Percentiles rank a stretch among this genome's conserved stretches.
These are phyloP conservation scores for Aspergillus egyptiacus DNA, from an alignment of 495 filamentous ascomycete species.

Conservation along the genomic window DNA sequence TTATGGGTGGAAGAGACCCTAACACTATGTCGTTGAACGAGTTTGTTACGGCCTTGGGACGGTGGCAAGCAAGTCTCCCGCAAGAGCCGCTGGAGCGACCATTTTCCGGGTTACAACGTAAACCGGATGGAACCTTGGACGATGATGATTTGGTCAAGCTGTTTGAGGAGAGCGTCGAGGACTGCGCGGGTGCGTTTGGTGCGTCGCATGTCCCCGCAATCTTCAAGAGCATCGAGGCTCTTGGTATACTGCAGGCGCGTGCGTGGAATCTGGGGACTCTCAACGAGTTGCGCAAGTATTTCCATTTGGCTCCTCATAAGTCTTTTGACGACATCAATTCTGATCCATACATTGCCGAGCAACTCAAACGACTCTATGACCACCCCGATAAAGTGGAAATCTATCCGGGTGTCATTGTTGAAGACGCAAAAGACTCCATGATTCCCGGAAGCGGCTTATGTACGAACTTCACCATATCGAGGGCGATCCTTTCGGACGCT, in stretches of 20 bases:
- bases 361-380: constrained; percentile 70
- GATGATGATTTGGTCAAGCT: constrained; percentile 67
- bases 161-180: constrained; percentile 58
- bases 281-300: constrained; percentile 84
- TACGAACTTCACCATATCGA: constrained; percentile 75
- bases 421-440: constrained; percentile 69
- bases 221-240: constrained; percentile 70
- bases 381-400: constrained; percentile 75
- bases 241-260: constrained; percentile 80
- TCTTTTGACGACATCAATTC: constrained; percentile 83
- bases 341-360: constrained; percentile 64
- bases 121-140: constrained; percentile 51
- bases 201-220: constrained; percentile 67
- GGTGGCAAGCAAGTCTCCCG: constrained; percentile 53
- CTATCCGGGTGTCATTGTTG: constrained; percentile 76
- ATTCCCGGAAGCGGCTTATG: constrained; percentile 74
- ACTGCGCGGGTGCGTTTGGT: constrained; percentile 54
- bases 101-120: constrained; percentile 58
- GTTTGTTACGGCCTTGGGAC: constrained; percentile 52
- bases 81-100: constrained; percentile 58
- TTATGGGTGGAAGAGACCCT: constrained; percentile 54
- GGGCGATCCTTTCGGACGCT: constrained; percentile 80
- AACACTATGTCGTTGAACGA: constrained; percentile 47
- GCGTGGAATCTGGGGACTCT: constrained; percentile 76
- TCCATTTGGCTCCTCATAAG: constrained; percentile 65